Percentiles rank a stretch among this genome's conserved stretches.
These are phyloP conservation scores for Suillus sp. DNA, from an alignment of 768 basidiomycete species.

Conservation along the genomic window DNA sequence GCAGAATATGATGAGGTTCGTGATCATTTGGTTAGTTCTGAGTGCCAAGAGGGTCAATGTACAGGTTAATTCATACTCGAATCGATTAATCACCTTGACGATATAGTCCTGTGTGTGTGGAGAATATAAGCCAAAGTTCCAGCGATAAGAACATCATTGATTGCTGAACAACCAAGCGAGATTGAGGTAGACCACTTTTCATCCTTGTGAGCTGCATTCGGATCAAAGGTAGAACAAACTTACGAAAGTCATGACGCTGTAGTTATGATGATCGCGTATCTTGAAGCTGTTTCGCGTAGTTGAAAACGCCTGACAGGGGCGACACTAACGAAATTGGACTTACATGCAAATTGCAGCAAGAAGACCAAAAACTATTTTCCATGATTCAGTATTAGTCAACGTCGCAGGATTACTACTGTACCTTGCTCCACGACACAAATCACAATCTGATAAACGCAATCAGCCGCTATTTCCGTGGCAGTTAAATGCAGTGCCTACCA, in stretches of 20 bases:
- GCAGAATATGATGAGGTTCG: constrained; percentile 21
- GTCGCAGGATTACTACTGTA: neutral
- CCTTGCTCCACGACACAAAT: neutral
- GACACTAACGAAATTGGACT: neutral
- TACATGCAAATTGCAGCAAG: neutral
- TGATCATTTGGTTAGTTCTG: constrained; percentile 22
- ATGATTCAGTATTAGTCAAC: neutral
- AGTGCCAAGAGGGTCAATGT: neutral
- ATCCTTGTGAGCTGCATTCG: neutral
- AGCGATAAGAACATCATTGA: constrained; percentile 27
- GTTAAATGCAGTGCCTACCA: neutral
- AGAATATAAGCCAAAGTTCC: constrained; percentile 22
- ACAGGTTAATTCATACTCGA: neutral
- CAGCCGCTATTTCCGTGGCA: neutral
- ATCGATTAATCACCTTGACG: constrained; percentile 16
- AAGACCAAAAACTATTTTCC: neutral
- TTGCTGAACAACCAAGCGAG: constrained; percentile 27
- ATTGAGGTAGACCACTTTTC: constrained; percentile 25
- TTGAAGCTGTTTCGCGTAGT: neutral
- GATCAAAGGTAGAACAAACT: neutral
- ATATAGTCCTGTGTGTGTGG: constrained; percentile 13
- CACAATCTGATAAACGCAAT: neutral
- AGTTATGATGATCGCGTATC: neutral
- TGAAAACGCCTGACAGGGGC: neutral
- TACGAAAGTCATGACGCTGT: neutral